A percentile compares a stretch with the other conserved stretches of the same genome.
Evolutionary conservation across 768 basidiomycete species (phyloP).

Genomic region (Rhodosporidiobolus sp.): DNA sequence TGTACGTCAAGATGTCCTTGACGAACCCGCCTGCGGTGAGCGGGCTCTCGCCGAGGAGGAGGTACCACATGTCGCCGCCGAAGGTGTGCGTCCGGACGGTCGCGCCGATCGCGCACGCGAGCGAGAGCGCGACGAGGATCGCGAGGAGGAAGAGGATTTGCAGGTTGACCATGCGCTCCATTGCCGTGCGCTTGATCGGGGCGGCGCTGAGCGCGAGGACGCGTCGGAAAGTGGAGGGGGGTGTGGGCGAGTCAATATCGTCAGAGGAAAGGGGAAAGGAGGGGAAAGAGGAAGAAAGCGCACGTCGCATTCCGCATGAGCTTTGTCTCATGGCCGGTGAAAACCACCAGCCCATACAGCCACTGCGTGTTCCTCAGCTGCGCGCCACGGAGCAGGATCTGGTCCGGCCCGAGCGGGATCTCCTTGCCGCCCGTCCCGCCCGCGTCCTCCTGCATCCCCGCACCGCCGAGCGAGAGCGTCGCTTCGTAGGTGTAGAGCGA

Average conservation of each 20-base stretch:
- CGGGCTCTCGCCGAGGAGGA: conserved; percentile 58
- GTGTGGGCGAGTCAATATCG: too few species aligned
- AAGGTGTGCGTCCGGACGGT: conserved; percentile 92
- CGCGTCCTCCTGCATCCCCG: conserved; percentile 47
- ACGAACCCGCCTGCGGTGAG: conserved; percentile 64
- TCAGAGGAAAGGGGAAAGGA: not conserved
- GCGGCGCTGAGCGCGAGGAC: conserved; percentile 62
- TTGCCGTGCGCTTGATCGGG: conserved; percentile 93
- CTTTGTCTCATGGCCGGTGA: conserved; percentile 97
- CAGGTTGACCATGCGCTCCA: conserved; percentile 90
- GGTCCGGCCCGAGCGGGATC: conserved; percentile 89
- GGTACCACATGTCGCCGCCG: conserved; percentile 83
- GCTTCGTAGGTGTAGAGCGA: conserved; percentile 91
- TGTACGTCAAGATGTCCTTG: conserved; percentile 97
- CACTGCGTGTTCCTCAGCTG: conserved; percentile 94
- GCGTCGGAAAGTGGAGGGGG: conserved; percentile 1
- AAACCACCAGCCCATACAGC: conserved; percentile 90
- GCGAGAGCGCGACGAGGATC: conserved; percentile 75
- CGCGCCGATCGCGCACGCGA: conserved; percentile 88
- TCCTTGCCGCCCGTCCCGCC: conserved; percentile 65
- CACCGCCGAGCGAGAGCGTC: conserved; percentile 55
- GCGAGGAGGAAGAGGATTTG: conserved; percentile 95
- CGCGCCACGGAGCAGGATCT: conserved; percentile 87
- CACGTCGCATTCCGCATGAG: conserved; percentile 97
- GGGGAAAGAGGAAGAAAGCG: conserved; percentile 47